Percentiles rank a stretch among this genome's conserved stretches.
phyloP scores from a whole-genome alignment of 192 early-diverging fungal genomes.

The Phycomyces blakesleeanus region DNA sequence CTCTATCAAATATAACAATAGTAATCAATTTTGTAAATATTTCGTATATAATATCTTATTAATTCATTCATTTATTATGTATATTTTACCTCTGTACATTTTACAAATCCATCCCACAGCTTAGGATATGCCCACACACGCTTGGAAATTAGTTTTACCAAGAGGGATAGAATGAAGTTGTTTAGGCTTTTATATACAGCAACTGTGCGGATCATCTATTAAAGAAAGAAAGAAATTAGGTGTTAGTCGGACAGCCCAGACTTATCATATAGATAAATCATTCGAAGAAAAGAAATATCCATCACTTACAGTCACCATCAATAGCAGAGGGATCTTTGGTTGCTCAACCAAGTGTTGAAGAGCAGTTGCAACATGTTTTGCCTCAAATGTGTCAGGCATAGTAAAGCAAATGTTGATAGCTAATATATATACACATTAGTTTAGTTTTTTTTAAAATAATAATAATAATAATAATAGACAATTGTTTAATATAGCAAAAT shows the following conservation, averaged over 20 bases:
- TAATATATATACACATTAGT: slow-evolving; percentile 14
- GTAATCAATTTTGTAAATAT: no score
- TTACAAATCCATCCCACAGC: slow-evolving; percentile 77
- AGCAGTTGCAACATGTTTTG: slow-evolving; percentile 64
- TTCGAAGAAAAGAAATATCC: no score
- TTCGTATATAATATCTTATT: no score
- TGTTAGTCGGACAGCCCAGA: no score
- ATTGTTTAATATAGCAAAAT: no score
- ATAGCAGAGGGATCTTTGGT: slow-evolving; percentile 61
- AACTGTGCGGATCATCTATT: slow-evolving; percentile 54
- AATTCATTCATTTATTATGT: slow-evolving; percentile 1
- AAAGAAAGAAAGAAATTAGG: neutral
- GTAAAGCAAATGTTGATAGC: slow-evolving; percentile 75
- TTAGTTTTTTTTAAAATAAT: neutral
- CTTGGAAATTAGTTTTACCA: slow-evolving; percentile 59
- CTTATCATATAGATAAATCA: no score
- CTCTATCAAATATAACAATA: slow-evolving; percentile 5
- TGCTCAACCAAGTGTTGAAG: slow-evolving; percentile 67
- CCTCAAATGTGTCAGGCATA: slow-evolving; percentile 59
- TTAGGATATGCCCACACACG: slow-evolving; percentile 63
- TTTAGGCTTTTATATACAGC: slow-evolving; percentile 58
- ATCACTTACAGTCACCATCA: slow-evolving; percentile 66
- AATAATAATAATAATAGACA: no score
- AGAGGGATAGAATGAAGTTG: slow-evolving; percentile 54
- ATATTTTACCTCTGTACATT: slow-evolving; percentile 50